These are phyloP conservation scores for Eremothecium gossypii DNA, from an alignment of 1,139 yeast species.

Conservation along the genomic window DNA sequence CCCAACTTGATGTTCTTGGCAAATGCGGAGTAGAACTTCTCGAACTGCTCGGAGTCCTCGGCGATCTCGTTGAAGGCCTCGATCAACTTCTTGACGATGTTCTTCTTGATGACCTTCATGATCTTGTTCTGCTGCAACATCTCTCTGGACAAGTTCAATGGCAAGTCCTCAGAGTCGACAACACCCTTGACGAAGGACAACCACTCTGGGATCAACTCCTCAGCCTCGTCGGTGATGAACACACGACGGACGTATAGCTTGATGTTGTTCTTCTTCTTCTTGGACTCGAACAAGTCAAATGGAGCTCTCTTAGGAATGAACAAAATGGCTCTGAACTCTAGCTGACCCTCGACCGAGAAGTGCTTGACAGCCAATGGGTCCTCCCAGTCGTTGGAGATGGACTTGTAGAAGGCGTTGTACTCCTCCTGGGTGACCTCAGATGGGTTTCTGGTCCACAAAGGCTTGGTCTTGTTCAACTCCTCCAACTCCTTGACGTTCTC, in stretches of 20 bases:
- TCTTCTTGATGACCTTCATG: constrained; percentile 98
- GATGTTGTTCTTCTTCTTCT: constrained; percentile 99
- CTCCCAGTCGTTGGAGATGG: constrained; percentile 99
- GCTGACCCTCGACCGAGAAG: constrained; percentile 99
- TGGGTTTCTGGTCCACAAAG: constrained; percentile 99
- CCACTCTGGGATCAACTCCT: constrained; percentile 99
- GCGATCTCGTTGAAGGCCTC: constrained; percentile 99
- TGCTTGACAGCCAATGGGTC: constrained; percentile 99
- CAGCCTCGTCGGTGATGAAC: constrained; percentile 99
- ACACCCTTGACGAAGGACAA: constrained; percentile 96
- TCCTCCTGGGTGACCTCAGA: constrained; percentile 96
- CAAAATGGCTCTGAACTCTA: constrained; percentile 96
- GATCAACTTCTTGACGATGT: constrained; percentile 95
- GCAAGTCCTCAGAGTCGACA: constrained; percentile 99
- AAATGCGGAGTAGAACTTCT: constrained; percentile 96
- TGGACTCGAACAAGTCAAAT: constrained; percentile 90
- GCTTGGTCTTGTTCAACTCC: constrained; percentile 98
- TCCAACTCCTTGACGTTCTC: constrained; percentile 85
- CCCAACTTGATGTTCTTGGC: constrained; percentile 98
- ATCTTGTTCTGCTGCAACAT: constrained; percentile 99
- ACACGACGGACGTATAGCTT: constrained; percentile 99
- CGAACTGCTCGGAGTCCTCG: constrained; percentile 97
- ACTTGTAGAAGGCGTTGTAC: constrained; percentile 98
- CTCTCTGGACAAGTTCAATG: constrained; percentile 99
- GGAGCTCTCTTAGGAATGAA: constrained; percentile 99